Conservation (phyloP, 169 alveolate genomes). For the Nephromyces sp. region DNA sequence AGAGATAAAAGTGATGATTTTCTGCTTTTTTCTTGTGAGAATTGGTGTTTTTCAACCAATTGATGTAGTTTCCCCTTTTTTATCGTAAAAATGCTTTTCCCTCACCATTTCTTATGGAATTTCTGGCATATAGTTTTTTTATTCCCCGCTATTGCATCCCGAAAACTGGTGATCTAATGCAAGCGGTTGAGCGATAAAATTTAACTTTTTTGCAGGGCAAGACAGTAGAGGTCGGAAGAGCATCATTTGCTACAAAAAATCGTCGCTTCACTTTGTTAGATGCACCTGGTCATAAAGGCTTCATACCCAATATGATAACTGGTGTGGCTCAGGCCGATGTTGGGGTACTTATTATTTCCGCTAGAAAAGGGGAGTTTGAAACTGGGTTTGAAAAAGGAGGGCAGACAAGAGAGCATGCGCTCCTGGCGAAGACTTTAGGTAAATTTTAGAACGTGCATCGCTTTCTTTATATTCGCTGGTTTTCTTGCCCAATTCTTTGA, state of each 20-base stretch:
- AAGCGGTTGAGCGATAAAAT: too few species aligned
- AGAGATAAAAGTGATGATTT: neutral
- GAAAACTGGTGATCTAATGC: too few species aligned
- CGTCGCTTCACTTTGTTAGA: conserved; percentile 94
- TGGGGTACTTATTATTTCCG: conserved; percentile 93
- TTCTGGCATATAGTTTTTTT: too few species aligned
- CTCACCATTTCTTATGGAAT: neutral
- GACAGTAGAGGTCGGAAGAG: conserved; percentile 97
- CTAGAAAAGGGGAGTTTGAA: conserved; percentile 92
- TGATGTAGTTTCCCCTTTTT: neutral
- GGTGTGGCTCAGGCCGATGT: conserved; percentile 99
- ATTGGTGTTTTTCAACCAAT: neutral
- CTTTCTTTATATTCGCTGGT: too few species aligned
- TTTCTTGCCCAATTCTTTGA: too few species aligned
- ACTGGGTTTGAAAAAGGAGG: conserved; percentile 99
- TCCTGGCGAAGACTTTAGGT: conserved; percentile 91
- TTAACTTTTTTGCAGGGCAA: conserved; percentile 67
- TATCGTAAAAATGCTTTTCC: too few species aligned
- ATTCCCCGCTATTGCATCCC: too few species aligned
- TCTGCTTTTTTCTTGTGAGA: neutral
- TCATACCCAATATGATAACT: conserved; percentile 97
- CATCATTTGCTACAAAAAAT: conserved; percentile 81
- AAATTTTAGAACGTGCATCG: too few species aligned
- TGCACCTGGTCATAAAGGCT: conserved; percentile 99
- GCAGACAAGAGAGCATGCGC: conserved; percentile 98